Percentiles rank a stretch among this genome's conserved stretches.
phyloP scores from a whole-genome alignment of 2,329 filamentous ascomycete genomes.

The Colletotrichum graminicola region DNA sequence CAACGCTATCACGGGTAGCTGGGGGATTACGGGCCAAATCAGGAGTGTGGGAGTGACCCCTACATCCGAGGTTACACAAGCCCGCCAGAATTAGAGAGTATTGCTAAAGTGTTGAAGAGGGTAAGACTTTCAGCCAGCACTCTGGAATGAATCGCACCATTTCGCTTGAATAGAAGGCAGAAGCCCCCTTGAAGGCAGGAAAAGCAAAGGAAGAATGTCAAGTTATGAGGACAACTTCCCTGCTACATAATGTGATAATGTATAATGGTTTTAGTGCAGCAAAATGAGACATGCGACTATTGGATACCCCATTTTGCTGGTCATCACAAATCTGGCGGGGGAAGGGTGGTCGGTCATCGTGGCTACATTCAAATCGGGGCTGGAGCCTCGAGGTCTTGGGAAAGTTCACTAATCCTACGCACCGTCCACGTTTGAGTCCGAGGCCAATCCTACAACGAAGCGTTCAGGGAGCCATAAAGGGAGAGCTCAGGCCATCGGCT shows the following conservation, averaged over 20 bases:
- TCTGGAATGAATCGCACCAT: background rate
- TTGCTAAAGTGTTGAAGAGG: constrained; percentile 3
- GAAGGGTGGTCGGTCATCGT: background rate
- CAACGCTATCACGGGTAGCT: background rate
- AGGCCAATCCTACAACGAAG: background rate
- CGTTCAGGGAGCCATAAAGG: background rate
- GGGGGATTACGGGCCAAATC: background rate
- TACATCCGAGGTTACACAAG: constrained; percentile 27
- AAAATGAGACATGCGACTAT: background rate
- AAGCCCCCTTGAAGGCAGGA: background rate
- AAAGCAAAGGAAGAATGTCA: background rate
- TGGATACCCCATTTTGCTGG: background rate
- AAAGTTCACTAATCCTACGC: background rate
- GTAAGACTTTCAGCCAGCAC: background rate
- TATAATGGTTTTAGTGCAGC: background rate
- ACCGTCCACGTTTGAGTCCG: background rate
- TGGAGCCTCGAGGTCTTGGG: background rate
- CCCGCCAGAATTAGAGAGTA: constrained; percentile 9
- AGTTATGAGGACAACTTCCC: too few relatives aligned
- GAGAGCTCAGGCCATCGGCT: constrained; percentile 4
- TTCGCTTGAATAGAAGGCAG: background rate
- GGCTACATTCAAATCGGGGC: background rate
- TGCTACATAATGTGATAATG: background rate
- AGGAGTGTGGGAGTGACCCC: constrained; percentile 22
- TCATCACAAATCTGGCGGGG: background rate